Conservation (phyloP, 352 stramenopile genomes). For the Blastocystis sp. region DNA sequence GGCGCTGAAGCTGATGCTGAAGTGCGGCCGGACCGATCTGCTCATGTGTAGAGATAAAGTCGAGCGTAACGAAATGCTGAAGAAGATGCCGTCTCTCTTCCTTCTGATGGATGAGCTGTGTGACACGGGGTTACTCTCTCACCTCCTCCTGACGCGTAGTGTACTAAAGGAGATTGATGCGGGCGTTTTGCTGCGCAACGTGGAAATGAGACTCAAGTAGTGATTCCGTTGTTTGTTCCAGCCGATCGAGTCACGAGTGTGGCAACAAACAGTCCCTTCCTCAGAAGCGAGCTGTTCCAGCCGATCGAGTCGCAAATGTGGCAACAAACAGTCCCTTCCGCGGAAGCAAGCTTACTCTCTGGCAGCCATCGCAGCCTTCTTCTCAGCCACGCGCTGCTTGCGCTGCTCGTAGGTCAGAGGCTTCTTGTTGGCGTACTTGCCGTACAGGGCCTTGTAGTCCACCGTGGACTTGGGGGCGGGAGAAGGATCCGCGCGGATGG, state of each 20-base stretch:
- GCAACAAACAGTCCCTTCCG: not conserved
- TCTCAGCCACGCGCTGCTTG: not conserved
- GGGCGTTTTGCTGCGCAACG: slow-evolving; percentile 40
- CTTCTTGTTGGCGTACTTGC: no score
- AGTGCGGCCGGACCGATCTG: not conserved
- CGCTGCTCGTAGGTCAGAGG: no score
- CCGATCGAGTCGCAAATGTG: no score
- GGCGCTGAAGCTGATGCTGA: slow-evolving; percentile 55
- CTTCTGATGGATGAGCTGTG: slow-evolving; percentile 66
- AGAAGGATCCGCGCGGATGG: no score
- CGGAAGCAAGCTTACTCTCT: not conserved
- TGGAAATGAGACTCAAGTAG: slow-evolving; percentile 55
- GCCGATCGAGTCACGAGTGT: no score
- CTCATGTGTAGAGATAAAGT: slow-evolving; percentile 31
- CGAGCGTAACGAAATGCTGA: slow-evolving; percentile 64
- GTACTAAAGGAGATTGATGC: slow-evolving; percentile 65
- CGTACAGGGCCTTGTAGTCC: no score
- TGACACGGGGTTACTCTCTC: slow-evolving; percentile 5
- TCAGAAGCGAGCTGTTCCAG: no score
- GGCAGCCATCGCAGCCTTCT: not conserved
- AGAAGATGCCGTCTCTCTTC: slow-evolving; percentile 64
- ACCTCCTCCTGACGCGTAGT: slow-evolving; percentile 1
- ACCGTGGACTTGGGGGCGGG: no score
- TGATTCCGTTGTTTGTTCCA: not conserved
- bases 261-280: no score